A percentile compares a stretch with the other conserved stretches of the same genome.
Evolutionary conservation across 1,284 basidiomycete species (phyloP).

Genomic region (Fomitopsis palustris): DNA sequence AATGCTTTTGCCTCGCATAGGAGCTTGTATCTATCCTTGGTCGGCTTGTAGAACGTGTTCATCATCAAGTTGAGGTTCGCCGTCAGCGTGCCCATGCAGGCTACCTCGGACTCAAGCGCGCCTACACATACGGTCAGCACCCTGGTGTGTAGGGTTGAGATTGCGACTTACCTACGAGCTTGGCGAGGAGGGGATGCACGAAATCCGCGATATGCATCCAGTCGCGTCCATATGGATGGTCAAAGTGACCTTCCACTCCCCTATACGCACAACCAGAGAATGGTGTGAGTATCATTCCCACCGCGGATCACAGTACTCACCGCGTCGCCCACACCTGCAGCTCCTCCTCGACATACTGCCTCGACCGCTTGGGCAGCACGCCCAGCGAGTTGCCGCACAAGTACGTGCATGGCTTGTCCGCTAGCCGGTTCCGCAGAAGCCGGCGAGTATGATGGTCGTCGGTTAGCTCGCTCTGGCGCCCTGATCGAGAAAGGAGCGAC

Average conservation of each 20-base stretch:
- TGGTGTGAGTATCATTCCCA: constrained; percentile 4
- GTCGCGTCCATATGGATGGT: constrained; percentile 78
- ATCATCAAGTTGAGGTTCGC: constrained; percentile 95
- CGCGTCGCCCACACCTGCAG: constrained; percentile 82
- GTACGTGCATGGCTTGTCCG: constrained; percentile 69
- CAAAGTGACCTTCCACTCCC: constrained; percentile 90
- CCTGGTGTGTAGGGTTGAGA: not conserved
- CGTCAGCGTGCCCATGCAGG: constrained; percentile 92
- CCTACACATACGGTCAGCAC: constrained; percentile 40
- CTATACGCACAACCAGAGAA: constrained; percentile 37
- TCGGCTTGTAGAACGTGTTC: constrained; percentile 92
- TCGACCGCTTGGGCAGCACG: constrained; percentile 72
- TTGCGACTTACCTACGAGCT: constrained; percentile 72
- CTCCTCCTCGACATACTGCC: constrained; percentile 78
- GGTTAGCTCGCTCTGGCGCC: not conserved
- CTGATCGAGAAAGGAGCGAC: not conserved
- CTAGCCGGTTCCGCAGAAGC: constrained; percentile 22
- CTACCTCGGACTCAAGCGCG: constrained; percentile 85
- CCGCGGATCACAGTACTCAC: constrained; percentile 39
- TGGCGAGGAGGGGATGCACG: constrained; percentile 74
- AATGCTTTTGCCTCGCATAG: constrained; percentile 94
- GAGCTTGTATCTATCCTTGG: constrained; percentile 84
- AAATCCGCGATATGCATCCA: constrained; percentile 84
- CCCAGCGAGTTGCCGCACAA: constrained; percentile 97
- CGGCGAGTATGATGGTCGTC: not conserved